These are phyloP conservation scores for Phaeolepiota aurea DNA, from an alignment of 768 basidiomycete species.

Conservation along the genomic window DNA sequence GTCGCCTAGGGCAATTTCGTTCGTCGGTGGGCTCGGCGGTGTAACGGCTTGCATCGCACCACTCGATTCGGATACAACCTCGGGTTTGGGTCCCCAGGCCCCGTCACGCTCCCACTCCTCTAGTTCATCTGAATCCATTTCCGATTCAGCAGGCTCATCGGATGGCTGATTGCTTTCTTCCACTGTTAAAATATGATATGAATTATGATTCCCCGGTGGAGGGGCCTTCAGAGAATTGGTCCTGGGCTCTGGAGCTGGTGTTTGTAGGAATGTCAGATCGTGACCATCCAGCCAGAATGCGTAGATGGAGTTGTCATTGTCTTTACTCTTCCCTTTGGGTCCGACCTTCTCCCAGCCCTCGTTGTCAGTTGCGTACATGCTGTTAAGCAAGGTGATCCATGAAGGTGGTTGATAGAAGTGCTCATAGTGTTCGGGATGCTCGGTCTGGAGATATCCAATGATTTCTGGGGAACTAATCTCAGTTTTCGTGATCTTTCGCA, in stretches of 20 bases:
- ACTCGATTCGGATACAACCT: neutral
- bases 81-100: neutral
- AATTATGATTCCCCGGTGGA: neutral
- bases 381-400: conserved; percentile 30
- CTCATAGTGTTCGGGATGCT: conserved; percentile 41
- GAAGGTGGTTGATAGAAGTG: conserved; percentile 32
- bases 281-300: conserved; percentile 40
- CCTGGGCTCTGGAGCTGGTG: neutral
- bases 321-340: conserved; percentile 8
- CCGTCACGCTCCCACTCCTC: neutral
- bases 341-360: conserved; percentile 26
- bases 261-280: conserved; percentile 40
- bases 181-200: neutral
- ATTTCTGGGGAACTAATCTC: conserved; percentile 28
- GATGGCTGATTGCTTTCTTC: neutral
- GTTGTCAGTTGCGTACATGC: conserved; percentile 7
- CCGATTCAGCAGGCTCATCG: neutral
- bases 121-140: neutral
- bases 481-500: conserved; percentile 29
- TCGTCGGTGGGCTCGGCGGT: neutral
- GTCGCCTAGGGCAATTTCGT: neutral
- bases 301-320: conserved; percentile 26
- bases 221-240: neutral
- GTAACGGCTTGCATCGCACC: neutral
- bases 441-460: conserved; percentile 28